These are phyloP conservation scores for Alternaria ventricosa DNA, from an alignment of 2,329 filamentous ascomycete species.

Conservation along the genomic window DNA sequence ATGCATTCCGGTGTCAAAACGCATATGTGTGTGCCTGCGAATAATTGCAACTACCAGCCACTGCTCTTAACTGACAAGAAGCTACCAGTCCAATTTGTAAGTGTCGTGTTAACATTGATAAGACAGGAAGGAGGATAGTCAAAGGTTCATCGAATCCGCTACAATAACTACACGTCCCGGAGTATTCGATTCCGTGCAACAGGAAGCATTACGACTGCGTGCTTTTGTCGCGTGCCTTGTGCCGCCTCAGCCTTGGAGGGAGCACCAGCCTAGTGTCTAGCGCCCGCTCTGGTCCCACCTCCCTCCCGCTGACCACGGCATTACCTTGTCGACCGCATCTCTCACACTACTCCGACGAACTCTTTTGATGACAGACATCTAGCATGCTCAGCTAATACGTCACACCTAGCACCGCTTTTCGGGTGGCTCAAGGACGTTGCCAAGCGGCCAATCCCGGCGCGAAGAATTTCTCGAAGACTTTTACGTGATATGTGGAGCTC, in stretches of 20 bases:
- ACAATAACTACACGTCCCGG: background rate
- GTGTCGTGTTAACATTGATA: background rate
- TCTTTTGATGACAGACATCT: background rate
- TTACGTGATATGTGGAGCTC: conserved; percentile 42
- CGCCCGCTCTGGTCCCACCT: conserved; percentile 9
- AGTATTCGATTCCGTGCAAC: background rate
- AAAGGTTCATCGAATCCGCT: background rate
- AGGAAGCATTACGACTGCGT: background rate
- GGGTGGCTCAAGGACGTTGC: conserved; percentile 21
- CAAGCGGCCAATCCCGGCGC: conserved; percentile 27
- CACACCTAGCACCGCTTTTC: conserved; percentile 5
- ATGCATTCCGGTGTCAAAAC: background rate
- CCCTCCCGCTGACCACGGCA: conserved; percentile 2
- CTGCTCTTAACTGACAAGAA: background rate
- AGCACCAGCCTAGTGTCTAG: background rate
- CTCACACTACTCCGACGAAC: background rate
- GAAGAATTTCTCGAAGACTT: conserved; percentile 38
- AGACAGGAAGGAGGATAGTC: background rate
- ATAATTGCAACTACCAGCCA: background rate
- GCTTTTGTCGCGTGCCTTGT: conserved; percentile 1
- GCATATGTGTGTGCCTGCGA: background rate
- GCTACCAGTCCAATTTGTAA: background rate
- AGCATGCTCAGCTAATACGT: background rate
- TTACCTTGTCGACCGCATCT: conserved; percentile 3
- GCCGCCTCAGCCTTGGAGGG: background rate